Conservation (phyloP, 768 basidiomycete genomes). For the Leucocoprinus leucothites region DNA sequence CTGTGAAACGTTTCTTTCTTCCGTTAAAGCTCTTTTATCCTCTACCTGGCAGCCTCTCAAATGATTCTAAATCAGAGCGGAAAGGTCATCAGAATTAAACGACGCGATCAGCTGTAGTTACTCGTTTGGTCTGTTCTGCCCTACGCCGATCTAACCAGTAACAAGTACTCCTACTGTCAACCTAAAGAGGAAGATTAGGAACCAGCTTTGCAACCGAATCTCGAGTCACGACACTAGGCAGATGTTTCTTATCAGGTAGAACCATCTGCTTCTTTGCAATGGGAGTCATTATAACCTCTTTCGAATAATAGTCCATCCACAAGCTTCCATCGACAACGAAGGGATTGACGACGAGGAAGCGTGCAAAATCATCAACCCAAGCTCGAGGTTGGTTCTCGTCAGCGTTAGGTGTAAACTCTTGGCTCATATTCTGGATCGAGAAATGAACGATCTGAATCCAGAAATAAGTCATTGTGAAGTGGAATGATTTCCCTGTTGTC, state of each 20-base stretch:
- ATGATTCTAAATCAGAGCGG: too few species aligned
- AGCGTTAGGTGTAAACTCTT: neutral
- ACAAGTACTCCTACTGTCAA: too few species aligned
- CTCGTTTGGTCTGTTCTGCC: too few species aligned
- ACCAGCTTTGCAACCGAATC: constrained; percentile 18
- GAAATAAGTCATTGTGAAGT: constrained; percentile 48
- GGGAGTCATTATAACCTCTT: constrained; percentile 40
- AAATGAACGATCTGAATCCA: constrained; percentile 50
- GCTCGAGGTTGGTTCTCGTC: neutral
- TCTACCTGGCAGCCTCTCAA: too few species aligned
- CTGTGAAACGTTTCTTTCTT: too few species aligned
- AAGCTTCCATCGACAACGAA: constrained; percentile 37
- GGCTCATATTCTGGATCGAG: neutral
- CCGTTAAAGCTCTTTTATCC: too few species aligned
- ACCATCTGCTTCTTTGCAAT: constrained; percentile 39
- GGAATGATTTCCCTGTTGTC: constrained; percentile 35
- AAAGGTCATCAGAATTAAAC: too few species aligned
- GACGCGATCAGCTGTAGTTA: too few species aligned
- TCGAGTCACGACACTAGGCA: constrained; percentile 36
- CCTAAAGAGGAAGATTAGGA: too few species aligned
- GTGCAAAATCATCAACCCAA: constrained; percentile 26
- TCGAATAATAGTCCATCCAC: constrained; percentile 42
- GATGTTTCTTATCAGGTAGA: constrained; percentile 39
- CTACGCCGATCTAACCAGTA: too few species aligned
- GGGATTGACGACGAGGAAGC: constrained; percentile 38